Evolutionary conservation across 345 rosid genomes (phyloP).

Genomic region (Dimocarpus longan): DNA sequence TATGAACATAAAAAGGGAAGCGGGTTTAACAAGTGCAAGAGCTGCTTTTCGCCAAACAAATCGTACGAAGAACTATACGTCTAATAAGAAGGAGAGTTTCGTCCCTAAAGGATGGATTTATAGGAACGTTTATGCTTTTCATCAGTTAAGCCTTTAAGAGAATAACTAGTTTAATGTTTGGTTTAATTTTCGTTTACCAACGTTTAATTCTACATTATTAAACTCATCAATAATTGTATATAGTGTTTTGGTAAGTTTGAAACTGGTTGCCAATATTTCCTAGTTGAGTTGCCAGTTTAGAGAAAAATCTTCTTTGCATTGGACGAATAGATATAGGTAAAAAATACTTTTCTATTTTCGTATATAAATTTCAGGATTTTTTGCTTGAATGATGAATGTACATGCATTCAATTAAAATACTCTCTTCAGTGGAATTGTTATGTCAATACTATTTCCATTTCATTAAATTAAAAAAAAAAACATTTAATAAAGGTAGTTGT

Average conservation of each 20-base stretch:
- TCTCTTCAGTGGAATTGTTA: no score
- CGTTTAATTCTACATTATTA: not conserved
- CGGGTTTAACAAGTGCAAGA: constrained; percentile 12
- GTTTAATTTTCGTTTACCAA: not conserved
- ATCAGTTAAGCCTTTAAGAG: constrained; percentile 14
- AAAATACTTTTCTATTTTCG: no score
- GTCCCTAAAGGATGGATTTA: constrained; percentile 16
- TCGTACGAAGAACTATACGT: constrained; percentile 13
- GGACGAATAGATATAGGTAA: no score
- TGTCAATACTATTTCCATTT: not conserved
- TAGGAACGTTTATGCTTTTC: constrained; percentile 20
- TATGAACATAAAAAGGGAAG: not conserved
- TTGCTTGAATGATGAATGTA: no score
- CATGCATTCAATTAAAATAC: no score
- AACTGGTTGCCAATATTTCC: not conserved
- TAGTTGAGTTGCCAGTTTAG: no score
- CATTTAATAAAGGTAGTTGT: no score
- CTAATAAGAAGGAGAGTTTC: constrained; percentile 7
- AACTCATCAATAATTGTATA: not conserved
- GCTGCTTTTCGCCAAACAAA: constrained; percentile 17
- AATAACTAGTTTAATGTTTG: not conserved
- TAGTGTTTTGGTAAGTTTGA: not conserved
- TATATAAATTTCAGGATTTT: no score
- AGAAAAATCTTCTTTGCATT: no score
- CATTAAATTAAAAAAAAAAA: no score